Evolutionary conservation across 1,284 basidiomycete genomes (phyloP).

Genomic region (Amylostereum areolatum): DNA sequence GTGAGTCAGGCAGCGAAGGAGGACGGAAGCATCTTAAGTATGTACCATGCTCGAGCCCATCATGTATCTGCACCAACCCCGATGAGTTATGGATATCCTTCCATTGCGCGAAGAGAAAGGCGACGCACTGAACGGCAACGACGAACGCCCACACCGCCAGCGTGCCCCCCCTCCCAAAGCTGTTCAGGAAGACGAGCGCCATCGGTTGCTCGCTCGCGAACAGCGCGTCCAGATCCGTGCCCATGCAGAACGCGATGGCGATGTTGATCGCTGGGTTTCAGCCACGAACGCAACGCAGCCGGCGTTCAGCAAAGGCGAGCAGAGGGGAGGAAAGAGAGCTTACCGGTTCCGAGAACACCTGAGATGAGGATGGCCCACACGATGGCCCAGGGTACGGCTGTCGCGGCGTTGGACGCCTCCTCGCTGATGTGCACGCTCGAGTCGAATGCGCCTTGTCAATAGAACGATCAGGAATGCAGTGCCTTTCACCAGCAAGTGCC

Average conservation of each 20-base stretch:
- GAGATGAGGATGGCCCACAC: slow-evolving; percentile 53
- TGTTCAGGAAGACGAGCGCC: slow-evolving; percentile 65
- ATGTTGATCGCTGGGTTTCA: slow-evolving; percentile 45
- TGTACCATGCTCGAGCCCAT: slow-evolving; percentile 70
- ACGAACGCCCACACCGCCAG: slow-evolving; percentile 63
- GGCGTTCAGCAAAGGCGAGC: not conserved
- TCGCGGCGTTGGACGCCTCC: slow-evolving; percentile 67
- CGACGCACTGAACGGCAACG: slow-evolving; percentile 54
- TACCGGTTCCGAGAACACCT: slow-evolving; percentile 66
- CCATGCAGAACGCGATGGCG: slow-evolving; percentile 59
- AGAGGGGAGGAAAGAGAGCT: slow-evolving; percentile 11
- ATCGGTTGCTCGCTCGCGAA: slow-evolving; percentile 66
- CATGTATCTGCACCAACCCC: slow-evolving; percentile 43
- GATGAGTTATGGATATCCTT: not conserved
- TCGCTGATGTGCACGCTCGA: slow-evolving; percentile 75
- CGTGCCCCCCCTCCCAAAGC: slow-evolving; percentile 58
- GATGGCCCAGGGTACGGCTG: slow-evolving; percentile 71
- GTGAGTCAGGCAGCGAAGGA: not conserved
- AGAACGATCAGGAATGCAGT: not conserved
- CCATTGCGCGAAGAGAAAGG: not conserved
- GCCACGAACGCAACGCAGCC: not conserved
- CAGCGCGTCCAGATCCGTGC: slow-evolving; percentile 51
- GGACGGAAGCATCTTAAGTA: too few relatives aligned
- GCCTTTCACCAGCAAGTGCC: not conserved
- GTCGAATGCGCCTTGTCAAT: slow-evolving; percentile 36